Evolutionary conservation across 495 filamentous ascomycete species (phyloP), one percentile per base, ranked within the genome.

Genomic region (Cercophora scortea): DNA sequence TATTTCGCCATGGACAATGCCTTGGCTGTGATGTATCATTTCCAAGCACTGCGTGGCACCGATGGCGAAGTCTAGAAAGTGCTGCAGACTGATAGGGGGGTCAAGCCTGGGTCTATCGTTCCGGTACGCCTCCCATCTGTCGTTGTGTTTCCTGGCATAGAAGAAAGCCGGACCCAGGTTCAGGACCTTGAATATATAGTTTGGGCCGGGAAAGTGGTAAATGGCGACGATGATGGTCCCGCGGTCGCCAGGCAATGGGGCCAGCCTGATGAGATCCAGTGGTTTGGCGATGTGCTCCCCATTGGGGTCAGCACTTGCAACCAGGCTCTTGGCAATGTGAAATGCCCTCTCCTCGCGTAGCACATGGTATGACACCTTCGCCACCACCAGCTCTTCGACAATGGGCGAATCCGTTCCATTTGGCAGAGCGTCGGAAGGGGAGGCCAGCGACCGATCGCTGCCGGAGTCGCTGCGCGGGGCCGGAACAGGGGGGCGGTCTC

Each of bases 61-160:
- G 51, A 95, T 84, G 12, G 89, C 90, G 63, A 96, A 95, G 59
- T 92, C 87, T 2, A 96, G 76, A 62, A 95, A 96, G 8, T 78
- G 73, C 32, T 82, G 68, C 11, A 95, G 71, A 49, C 86, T 80
- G 9, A 92, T 77, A 32, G 80, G 80, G 44, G 79, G 73, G 4
- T 75, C 74, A 4, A 83, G 74, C 4, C 64, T 74, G 42, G 68
- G 65, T 9, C 61, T 61, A n/a, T 57, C 50, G 16, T 60, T 56
- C 17, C 63, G 55, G 25, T 62, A 59, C 12, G 71, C 59, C 17
- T 76, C 72, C 61, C 71, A 77, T 40, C 61, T 57, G 50, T 77
- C 80, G 8, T 71, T 70, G 15, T 72, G 69, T 19, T 69, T 76
- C 16, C 73, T 72, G 4, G 78, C 73, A 51, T 70, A 76, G 65